Evolutionary conservation across 2,329 filamentous ascomycete genomes (phyloP), one percentile per base, ranked within the genome.

Genomic region (Aspergillus viridinutans): DNA sequence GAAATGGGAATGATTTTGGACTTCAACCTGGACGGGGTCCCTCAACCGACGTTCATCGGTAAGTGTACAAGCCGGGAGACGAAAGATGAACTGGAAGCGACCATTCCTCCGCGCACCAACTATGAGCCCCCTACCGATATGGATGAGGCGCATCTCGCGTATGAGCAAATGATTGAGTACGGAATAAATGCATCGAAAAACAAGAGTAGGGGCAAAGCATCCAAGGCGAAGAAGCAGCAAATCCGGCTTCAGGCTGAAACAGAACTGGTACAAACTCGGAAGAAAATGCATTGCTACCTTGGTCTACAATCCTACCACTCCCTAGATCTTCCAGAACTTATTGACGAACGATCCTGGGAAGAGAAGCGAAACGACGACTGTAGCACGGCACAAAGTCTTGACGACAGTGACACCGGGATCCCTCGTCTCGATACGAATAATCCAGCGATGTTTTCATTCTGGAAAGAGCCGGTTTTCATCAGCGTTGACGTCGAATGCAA

Each of bases 401-500:
- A 42, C 20, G 8, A 23, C 21, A 23, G 20, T 45, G 10, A 1
- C 21, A 23, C 20, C 5, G 43, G 43, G 23, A 47, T 26, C 6
- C 55, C 73, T 7, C 65, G 58, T 28, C 70, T 85, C 42, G 74
- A 83, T 67, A 64, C 81, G 47, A 69, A 72, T n/a, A 64, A 78
- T 42, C 73, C 77, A 0, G 73, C 74, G 2, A 78, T 79, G 0
- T 81, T 79, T 57, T 57, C 71, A 0, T 80, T 81, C 52, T 82
- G 86, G 28, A 66, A 72, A 10, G 77, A 80, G n/a, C 80, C 85
- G 0, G 80, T 95, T 7, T 88, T 97, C 64, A 79, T 96, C 57
- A 85, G 83, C 60, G 79, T 97, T 48, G 94, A 99, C 65, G 78
- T 94, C 32, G 94, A 99, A 72, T 86, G 88, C 1, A 90, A 87